Percentiles rank a stretch among this genome's conserved stretches.
phyloP scores from a whole-genome alignment of 192 early-diverging fungal genomes.

The Chytriomyces sp. region DNA sequence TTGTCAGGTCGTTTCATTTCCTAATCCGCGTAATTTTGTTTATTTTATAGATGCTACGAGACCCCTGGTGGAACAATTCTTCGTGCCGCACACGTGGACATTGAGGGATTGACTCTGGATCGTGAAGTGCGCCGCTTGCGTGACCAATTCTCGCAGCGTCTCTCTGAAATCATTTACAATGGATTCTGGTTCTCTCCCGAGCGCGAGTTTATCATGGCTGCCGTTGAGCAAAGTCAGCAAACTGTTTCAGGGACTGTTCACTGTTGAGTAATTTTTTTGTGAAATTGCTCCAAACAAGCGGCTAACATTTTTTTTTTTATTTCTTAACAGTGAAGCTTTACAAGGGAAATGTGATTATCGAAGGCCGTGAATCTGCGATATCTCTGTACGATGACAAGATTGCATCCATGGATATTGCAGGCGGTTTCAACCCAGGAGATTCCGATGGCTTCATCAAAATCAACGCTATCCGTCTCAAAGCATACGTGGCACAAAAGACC shows the following conservation, averaged over 20 bases:
- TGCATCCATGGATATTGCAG: slow-evolving; percentile 88
- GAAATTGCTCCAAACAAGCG: slow-evolving; percentile 5
- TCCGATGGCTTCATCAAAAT: slow-evolving; percentile 99
- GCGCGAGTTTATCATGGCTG: slow-evolving; percentile 84
- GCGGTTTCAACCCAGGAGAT: slow-evolving; percentile 89
- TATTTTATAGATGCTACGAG: slow-evolving; percentile 83
- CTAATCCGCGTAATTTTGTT: not conserved
- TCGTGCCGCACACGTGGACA: slow-evolving; percentile 91
- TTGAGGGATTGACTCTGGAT: slow-evolving; percentile 94
- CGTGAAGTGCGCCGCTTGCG: slow-evolving; percentile 92
- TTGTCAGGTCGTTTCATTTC: not conserved
- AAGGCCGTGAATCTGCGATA: slow-evolving; percentile 80
- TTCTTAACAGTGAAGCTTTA: slow-evolving; percentile 79
- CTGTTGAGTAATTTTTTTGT: slow-evolving; percentile 37
- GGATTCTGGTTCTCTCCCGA: slow-evolving; percentile 97
- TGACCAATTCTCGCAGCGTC: slow-evolving; percentile 62
- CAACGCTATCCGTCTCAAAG: slow-evolving; percentile 87
- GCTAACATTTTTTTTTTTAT: too few species aligned
- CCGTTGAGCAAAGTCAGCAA: slow-evolving; percentile 81
- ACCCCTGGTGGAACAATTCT: slow-evolving; percentile 97
- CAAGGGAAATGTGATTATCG: slow-evolving; percentile 90
- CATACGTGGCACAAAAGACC: slow-evolving; percentile 54
- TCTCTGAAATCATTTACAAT: slow-evolving; percentile 92
- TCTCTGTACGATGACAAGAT: slow-evolving; percentile 93
- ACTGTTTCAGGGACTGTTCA: slow-evolving; percentile 91